These are phyloP conservation scores for Triticum aestivum DNA, from an alignment of 176 grass and related monocot species.

Conservation along the genomic window IWGSC_CS_RefSeq_v2.1 NC_057794.1:150682261-150682760, in stretches of 20 bases:
- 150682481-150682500: neutral
- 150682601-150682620: conserved; percentile 85
- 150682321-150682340: too few species aligned
- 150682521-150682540: neutral
- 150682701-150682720: conserved; percentile 67
- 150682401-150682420: neutral
- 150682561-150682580: neutral
- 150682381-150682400: neutral
- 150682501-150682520: neutral
- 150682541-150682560: neutral
- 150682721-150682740: conserved; percentile 61
- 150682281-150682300: neutral
- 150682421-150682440: too few species aligned
- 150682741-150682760: conserved; percentile 62
- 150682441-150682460: neutral
- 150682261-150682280: neutral
- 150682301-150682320: too few species aligned
- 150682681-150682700: conserved; percentile 67
- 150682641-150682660: conserved; percentile 69
- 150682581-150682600: neutral
- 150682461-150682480: neutral
- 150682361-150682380: neutral
- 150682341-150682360: neutral
- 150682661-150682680: conserved; percentile 72
- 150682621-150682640: conserved; percentile 67